Evolutionary conservation across 768 basidiomycete species (phyloP).

Genomic region (Trametes cubensis): DNA sequence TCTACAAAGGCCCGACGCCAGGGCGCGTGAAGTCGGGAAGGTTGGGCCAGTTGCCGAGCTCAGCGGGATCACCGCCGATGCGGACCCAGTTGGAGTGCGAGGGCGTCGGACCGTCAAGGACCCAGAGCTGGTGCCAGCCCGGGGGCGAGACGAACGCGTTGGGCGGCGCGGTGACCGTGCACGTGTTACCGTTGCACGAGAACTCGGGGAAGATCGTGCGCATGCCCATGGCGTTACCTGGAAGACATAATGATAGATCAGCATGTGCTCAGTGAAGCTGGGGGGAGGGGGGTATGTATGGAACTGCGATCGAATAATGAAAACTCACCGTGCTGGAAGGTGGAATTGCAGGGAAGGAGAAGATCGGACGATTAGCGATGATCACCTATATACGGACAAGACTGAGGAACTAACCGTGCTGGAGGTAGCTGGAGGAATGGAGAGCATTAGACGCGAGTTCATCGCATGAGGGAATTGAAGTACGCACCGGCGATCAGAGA

Average conservation of each 20-base stretch:
- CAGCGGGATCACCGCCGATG: conserved; percentile 74
- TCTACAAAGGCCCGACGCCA: conserved; percentile 44
- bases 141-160: conserved; percentile 70
- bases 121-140: conserved; percentile 75
- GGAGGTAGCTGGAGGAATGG: conserved; percentile 53
- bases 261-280: not conserved
- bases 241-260: not conserved
- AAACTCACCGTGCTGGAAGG: conserved; percentile 19
- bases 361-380: not conserved
- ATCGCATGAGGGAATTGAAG: not conserved
- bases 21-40: conserved; percentile 69
- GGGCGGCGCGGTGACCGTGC: conserved; percentile 79
- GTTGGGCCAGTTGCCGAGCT: conserved; percentile 74
- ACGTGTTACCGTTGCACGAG: conserved; percentile 64
- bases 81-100: conserved; percentile 75
- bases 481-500: conserved; percentile 67
- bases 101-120: conserved; percentile 79
- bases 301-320: not conserved
- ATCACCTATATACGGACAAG: not conserved
- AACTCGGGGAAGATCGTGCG: conserved; percentile 76
- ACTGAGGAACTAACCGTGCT: conserved; percentile 50
- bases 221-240: conserved; percentile 66
- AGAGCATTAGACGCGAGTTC: conserved; percentile 17
- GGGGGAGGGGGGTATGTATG: not conserved
- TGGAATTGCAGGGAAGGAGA: not conserved